Evolutionary conservation across 345 rosid genomes (phyloP), one percentile per base, ranked within the genome.

Genomic region (Citrus glauca): DNA sequence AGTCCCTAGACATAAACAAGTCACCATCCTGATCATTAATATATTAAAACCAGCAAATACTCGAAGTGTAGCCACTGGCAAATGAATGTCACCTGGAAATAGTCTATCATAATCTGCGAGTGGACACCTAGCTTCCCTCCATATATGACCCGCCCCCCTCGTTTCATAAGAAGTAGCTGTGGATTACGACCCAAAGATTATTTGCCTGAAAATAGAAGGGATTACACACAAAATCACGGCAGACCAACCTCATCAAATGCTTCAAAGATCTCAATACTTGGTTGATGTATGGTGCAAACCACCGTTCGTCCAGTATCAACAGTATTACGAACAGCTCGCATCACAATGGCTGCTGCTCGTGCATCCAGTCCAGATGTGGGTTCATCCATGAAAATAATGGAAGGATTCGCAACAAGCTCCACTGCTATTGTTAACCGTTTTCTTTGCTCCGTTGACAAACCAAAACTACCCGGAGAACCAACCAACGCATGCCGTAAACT

Each of bases 151-250:
- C 81, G 86, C 7, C 97, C 98, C 45, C 98, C 98, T 77, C 97
- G 90, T 87, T 94, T 94, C 97, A 93, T 90, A n/a, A 94, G 94
- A 84, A 94, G 93, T 66, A 94, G 86, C 97, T 95, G 92, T 45
- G 30, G 37, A 70, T 57, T 13, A 80, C 27, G 65, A 59, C 68
- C 42, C 33, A 60, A 61, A 64, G 10, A 37, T 35, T 50, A n/a
- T 13, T 33, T 35, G 62, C 37, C 55, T 50, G 25, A 76, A 66
- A 81, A 74, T 13, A 55, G 48, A 80, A 20, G 69, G 1, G 53
- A 22, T 33, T 24, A 28, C 7, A 22, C 22, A 25, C 17, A 79
- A 73, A 71, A 67, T 19, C 17, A 63, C 48, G 45, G 13, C 75
- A 57, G 30, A 74, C 84, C 77, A 65, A 59, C 76, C 32, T 59